Base-by-base conservation (phyloP, 441 rosid genomes). In the Erodium trifolium region DNA sequence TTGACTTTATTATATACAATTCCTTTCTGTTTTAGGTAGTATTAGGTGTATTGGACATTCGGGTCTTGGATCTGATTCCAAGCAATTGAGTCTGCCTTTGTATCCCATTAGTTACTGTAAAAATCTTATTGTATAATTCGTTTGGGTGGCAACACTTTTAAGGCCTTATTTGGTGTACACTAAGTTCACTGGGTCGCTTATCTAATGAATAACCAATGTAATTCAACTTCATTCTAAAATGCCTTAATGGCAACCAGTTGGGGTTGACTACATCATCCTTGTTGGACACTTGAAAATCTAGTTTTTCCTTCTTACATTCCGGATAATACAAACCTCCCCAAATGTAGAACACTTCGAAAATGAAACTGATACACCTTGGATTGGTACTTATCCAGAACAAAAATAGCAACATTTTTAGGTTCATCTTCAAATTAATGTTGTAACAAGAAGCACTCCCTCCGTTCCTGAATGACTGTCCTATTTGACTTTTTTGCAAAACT, bases 1-100 rank as follows among this genome's bases (percentile, higher is more conserved):
- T 68, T 45, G 23, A 39, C 67, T 69, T 37, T 16, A 31, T 66
- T 65, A 70, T 72, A 34, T 47, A 49, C 67, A 41, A 23, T n/a
- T 5, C 14, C 55, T 41, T 63, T 68, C 62, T 19, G 39, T 55
- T 70, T 43, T 66, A 47, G 57, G 57, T 5, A 65, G 70, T 45
- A 63, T 16, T 39, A 34, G 39, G 17, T 5, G 57, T 51, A 14
- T 14, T 13, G 57, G 57, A n/a, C 17, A 51, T 13, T 13, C 17
- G 17, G 1, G 64, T 60, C 34, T 23, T 60, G 35, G 23, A 60
- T 60, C 5, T 60, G 29, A 27, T 60, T 60, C 34, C 64, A 59
- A 59, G 63, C 63, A 51, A 51, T n/a, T 51, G 17, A 14, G 17
- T 51, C 17, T 51, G 57, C 57, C 18, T 51, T n/a, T 51, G n/a